phyloP scores from a whole-genome alignment of 139 green algal genomes.

The Micromonas pusilla region DNA sequence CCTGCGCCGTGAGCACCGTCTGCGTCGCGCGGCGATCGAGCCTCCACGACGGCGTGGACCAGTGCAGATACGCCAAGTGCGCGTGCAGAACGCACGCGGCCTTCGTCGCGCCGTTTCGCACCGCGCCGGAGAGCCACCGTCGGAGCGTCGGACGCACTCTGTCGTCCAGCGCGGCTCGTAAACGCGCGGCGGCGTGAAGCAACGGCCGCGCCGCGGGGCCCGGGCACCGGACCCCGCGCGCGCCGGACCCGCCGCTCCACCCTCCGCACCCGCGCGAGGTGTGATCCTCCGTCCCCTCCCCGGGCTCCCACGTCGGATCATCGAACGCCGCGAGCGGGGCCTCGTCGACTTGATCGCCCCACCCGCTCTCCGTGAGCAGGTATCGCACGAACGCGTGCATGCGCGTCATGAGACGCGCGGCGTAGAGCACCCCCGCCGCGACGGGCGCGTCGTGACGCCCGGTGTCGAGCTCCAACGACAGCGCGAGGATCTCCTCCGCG shows the following conservation, averaged over 20 bases:
- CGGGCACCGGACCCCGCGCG: not conserved
- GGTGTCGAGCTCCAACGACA: conserved; percentile 31
- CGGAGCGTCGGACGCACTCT: not conserved
- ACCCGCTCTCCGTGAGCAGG: not conserved
- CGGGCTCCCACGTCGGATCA: no score
- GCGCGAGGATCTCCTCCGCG: conserved; percentile 27
- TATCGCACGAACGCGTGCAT: conserved; percentile 16
- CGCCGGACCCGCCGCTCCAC: not conserved
- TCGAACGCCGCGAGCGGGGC: no score
- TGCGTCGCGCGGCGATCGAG: not conserved
- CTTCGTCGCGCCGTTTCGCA: not conserved
- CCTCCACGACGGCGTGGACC: not conserved
- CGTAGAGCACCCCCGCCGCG: conserved; percentile 18
- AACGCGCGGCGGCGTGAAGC: not conserved
- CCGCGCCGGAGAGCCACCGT: conserved; percentile 6
- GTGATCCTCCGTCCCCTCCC: no score
- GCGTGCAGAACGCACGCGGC: conserved; percentile 26
- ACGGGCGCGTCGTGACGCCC: conserved; percentile 14
- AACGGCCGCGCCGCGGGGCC: not conserved
- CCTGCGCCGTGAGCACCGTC: conserved; percentile 26
- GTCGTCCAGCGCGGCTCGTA: not conserved
- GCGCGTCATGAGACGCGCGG: conserved; percentile 7
- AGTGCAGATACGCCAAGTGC: conserved; percentile 27
- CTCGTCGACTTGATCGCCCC: not conserved
- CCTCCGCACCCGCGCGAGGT: no score